Conservation (phyloP, 2,329 filamentous ascomycete genomes). For the Microthyrium microscopicum region DNA sequence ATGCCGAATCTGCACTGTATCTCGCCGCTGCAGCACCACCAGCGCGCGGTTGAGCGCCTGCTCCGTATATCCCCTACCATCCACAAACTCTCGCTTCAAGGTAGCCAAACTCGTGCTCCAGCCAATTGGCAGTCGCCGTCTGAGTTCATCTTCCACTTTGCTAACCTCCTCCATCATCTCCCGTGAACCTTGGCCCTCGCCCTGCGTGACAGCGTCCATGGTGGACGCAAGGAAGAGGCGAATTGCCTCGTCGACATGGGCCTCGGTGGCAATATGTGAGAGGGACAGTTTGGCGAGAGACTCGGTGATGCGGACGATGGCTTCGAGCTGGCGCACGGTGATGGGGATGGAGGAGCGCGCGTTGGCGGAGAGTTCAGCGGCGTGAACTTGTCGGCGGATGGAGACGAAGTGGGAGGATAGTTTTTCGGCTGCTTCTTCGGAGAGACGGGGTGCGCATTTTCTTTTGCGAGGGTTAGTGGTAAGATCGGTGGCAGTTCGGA, state of each 20-base stretch:
- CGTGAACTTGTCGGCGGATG: slow-evolving; percentile 85
- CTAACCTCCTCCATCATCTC: slow-evolving; percentile 82
- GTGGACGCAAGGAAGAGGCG: slow-evolving; percentile 89
- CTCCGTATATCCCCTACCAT: slow-evolving; percentile 79
- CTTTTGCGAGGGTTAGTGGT: slow-evolving; percentile 31
- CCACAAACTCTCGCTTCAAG: slow-evolving; percentile 76
- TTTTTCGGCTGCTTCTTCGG: slow-evolving; percentile 82
- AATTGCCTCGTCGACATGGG: slow-evolving; percentile 93
- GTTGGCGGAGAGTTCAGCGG: slow-evolving; percentile 78
- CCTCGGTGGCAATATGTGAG: slow-evolving; percentile 70
- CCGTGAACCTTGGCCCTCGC: slow-evolving; percentile 58
- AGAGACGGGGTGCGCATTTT: slow-evolving; percentile 81
- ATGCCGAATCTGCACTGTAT: slow-evolving; percentile 69
- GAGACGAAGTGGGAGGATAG: slow-evolving; percentile 94
- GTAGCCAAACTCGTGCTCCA: slow-evolving; percentile 88
- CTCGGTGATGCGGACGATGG: slow-evolving; percentile 93
- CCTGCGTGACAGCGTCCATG: slow-evolving; percentile 94
- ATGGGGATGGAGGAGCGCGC: slow-evolving; percentile 88
- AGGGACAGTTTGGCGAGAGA: slow-evolving; percentile 83
- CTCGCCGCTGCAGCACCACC: slow-evolving; percentile 70
- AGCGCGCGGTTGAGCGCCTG: slow-evolving; percentile 70
- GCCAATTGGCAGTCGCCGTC: slow-evolving; percentile 75
- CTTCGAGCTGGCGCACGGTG: slow-evolving; percentile 90
- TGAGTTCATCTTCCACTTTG: slow-evolving; percentile 77
- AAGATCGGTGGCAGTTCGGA: slow-evolving; percentile 6